phyloP scores from a whole-genome alignment of 2,329 filamentous ascomycete genomes.

The Geoglossum cookeanum region DNA sequence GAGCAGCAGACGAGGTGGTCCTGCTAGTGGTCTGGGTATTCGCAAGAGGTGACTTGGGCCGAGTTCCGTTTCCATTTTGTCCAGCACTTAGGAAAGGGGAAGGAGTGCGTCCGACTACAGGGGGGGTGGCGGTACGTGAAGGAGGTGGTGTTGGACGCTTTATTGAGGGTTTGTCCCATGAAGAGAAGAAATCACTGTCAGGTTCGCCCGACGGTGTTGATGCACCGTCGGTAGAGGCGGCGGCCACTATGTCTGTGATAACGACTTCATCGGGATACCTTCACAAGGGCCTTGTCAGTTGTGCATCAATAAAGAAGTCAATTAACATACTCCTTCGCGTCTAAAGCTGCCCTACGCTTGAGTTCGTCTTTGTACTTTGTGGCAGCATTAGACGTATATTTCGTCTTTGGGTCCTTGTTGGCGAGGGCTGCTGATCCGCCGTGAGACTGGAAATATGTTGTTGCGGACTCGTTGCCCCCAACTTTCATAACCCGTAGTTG shows the following conservation, averaged over 20 bases:
- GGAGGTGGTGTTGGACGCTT: constrained; percentile 90
- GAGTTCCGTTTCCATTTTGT: constrained; percentile 47
- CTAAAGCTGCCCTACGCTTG: constrained; percentile 62
- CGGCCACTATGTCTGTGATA: constrained; percentile 50
- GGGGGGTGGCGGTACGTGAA: constrained; percentile 74
- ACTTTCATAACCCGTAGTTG: constrained; percentile 96
- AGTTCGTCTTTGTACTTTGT: constrained; percentile 97
- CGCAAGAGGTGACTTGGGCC: constrained; percentile 66
- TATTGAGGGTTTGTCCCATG: constrained; percentile 94
- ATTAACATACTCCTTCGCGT: constrained; percentile 57
- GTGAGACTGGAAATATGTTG: constrained; percentile 95
- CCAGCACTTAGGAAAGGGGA: constrained; percentile 77
- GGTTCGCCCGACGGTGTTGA: constrained; percentile 65
- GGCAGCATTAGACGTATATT: constrained; percentile 86
- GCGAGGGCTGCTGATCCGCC: constrained; percentile 83
- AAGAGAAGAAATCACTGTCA: constrained; percentile 93
- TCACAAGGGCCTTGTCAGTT: constrained; percentile 11
- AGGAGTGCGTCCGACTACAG: constrained; percentile 56
- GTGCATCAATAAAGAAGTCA: constrained; percentile 2
- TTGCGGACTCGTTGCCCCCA: constrained; percentile 91
- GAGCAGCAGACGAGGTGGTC: constrained; percentile 58
- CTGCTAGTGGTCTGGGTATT: constrained; percentile 42
- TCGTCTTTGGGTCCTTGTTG: constrained; percentile 92
- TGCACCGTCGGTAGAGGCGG: constrained; percentile 40
- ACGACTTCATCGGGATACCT: constrained; percentile 76